Conservation (phyloP, 31 red algal genomes). For the Odonthalia washingtoniensis region DNA sequence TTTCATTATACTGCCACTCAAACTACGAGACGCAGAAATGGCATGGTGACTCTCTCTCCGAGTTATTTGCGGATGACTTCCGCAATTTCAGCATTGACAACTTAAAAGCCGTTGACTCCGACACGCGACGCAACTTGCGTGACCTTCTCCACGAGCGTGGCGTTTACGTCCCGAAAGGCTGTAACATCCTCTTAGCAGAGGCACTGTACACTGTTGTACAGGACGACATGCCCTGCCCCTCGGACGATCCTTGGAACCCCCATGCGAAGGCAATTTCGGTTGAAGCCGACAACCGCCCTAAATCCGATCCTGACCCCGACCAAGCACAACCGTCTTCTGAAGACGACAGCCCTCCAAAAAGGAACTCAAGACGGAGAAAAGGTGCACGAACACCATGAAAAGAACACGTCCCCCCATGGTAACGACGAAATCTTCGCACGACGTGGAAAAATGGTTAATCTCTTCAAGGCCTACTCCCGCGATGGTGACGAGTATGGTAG, state of each 20-base stretch:
- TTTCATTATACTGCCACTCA: not conserved
- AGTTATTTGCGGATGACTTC: constrained; percentile 12
- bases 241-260: not conserved
- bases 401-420: not conserved
- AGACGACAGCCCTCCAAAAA: not conserved
- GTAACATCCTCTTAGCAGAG: not conserved
- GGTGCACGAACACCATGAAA: not conserved
- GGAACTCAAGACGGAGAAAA: not conserved
- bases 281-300: constrained; percentile 27
- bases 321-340: not conserved
- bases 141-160: not conserved
- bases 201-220: not conserved
- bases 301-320: not conserved
- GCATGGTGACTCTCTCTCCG: constrained; percentile 7
- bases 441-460: constrained; percentile 5
- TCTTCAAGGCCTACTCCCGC: not conserved
- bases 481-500: not conserved
- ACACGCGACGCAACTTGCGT: not conserved
- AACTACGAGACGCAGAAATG: not conserved
- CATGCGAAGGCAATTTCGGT: not conserved
- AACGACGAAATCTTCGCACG: not conserved
- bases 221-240: not conserved
- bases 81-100: not conserved
- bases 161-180: not conserved
- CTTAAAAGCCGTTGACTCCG: not conserved